Percentiles rank a stretch among this genome's conserved stretches.
Conservation (phyloP, 345 rosid genomes). For the Noccaea caerulescens region DNA sequence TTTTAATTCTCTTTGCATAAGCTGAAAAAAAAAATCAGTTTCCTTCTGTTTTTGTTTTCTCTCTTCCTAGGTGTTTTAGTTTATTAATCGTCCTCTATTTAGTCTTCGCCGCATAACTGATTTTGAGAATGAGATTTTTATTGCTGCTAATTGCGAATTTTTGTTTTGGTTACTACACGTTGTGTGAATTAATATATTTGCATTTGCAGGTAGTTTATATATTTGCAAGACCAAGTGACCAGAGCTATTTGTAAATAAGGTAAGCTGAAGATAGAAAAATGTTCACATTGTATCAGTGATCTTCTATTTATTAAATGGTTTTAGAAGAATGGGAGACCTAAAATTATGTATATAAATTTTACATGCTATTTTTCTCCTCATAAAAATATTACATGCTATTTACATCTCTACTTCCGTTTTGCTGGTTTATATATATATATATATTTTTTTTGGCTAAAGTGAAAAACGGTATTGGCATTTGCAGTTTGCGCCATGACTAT, state of each 20-base stretch:
- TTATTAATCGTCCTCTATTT: background rate
- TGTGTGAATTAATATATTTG: background rate
- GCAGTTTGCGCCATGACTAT: background rate
- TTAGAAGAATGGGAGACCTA: background rate
- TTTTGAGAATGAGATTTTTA: constrained; percentile 8
- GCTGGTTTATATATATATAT: background rate
- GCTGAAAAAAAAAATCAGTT: no score
- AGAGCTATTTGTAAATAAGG: constrained; percentile 14
- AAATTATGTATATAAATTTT: background rate
- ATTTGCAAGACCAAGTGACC: constrained; percentile 32
- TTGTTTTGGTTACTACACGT: background rate
- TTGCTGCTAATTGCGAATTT: background rate
- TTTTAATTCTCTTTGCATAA: background rate
- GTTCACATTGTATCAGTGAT: constrained; percentile 11
- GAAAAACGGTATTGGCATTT: constrained; percentile 5
- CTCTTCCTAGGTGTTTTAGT: constrained; percentile 7
- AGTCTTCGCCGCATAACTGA: background rate
- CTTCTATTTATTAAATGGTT: background rate
- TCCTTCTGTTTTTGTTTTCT: background rate
- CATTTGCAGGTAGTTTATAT: constrained; percentile 13
- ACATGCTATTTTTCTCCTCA: background rate
- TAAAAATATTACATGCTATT: background rate
- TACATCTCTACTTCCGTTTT: background rate
- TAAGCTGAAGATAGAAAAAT: constrained; percentile 4
- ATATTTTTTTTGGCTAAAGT: background rate